Conservation (phyloP, 805 yeast genomes). For the Lipomyces mesembrius region DNA sequence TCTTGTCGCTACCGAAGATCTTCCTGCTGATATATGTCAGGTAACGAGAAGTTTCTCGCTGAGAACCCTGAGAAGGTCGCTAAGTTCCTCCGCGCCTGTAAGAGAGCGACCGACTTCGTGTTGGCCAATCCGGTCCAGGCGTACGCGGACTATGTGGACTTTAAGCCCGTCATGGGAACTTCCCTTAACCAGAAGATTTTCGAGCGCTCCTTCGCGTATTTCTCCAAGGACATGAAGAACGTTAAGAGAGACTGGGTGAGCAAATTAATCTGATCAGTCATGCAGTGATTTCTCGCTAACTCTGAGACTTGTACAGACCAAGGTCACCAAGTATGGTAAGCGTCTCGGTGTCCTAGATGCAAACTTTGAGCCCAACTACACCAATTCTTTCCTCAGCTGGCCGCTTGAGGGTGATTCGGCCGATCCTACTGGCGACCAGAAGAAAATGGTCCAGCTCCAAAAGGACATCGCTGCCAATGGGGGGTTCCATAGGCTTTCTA, state of each 20-base stretch:
- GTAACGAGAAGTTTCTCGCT: conserved; percentile 55
- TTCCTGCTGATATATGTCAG: neutral
- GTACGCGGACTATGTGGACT: conserved; percentile 53
- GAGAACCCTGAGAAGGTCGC: conserved; percentile 54
- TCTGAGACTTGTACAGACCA: conserved; percentile 38
- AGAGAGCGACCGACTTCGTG: conserved; percentile 57
- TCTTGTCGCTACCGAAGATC: neutral
- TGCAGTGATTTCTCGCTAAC: neutral
- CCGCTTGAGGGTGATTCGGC: conserved; percentile 53
- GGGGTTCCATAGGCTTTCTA: conserved; percentile 9
- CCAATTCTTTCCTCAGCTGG: conserved; percentile 58
- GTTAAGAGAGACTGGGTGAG: conserved; percentile 60
- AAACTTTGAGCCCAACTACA: conserved; percentile 57
- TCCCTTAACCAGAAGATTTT: conserved; percentile 53
- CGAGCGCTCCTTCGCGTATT: conserved; percentile 60
- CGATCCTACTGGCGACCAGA: conserved; percentile 57
- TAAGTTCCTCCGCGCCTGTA: conserved; percentile 55
- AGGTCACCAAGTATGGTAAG: conserved; percentile 61
- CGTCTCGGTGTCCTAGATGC: conserved; percentile 56
- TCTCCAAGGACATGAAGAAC: conserved; percentile 57
- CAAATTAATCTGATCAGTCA: neutral
- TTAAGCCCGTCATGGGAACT: conserved; percentile 55
- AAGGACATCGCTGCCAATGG: conserved; percentile 17
- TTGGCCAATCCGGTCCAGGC: conserved; percentile 53
- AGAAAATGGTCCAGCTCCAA: conserved; percentile 47